Percentiles rank a stretch among this genome's conserved stretches.
Conservation (phyloP, 345 rosid species). For the Punica granatum region DNA sequence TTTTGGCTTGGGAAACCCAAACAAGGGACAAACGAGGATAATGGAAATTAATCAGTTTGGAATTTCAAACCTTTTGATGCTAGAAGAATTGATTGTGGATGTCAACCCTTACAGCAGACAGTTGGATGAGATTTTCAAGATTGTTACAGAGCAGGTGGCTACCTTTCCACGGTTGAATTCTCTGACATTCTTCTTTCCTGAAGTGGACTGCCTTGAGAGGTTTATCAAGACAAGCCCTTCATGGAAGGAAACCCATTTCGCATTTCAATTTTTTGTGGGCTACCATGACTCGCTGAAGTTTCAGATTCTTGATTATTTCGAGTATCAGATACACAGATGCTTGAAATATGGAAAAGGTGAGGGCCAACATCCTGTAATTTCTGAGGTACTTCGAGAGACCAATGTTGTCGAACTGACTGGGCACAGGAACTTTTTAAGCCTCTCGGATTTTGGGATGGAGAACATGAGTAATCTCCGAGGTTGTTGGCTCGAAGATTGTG, state of each 20-base stretch:
- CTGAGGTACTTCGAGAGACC: not conserved
- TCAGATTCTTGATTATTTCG: conserved; percentile 4
- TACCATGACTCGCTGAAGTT: not conserved
- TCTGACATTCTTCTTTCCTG: not conserved
- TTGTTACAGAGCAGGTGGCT: not conserved
- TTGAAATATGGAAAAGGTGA: conserved; percentile 6
- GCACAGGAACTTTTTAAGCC: not conserved
- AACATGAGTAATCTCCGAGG: conserved; percentile 5
- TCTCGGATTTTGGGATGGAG: not conserved
- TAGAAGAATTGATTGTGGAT: not conserved
- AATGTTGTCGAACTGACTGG: not conserved
- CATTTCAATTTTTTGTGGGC: not conserved
- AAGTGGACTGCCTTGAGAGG: not conserved
- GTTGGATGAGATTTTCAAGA: not conserved
- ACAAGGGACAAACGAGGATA: not conserved
- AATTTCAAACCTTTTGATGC: not conserved
- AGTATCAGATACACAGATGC: not conserved
- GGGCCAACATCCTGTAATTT: not conserved
- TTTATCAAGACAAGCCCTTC: not conserved
- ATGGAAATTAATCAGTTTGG: not conserved
- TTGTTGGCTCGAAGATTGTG: not conserved
- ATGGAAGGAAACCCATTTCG: not conserved
- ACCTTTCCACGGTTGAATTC: not conserved
- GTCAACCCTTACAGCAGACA: not conserved
- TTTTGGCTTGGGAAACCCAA: no score